A percentile compares a stretch with the other conserved stretches of the same genome.
Evolutionary conservation across 768 basidiomycete species (phyloP).

Genomic region (Rhodosporidiobolus odoratus): DNA sequence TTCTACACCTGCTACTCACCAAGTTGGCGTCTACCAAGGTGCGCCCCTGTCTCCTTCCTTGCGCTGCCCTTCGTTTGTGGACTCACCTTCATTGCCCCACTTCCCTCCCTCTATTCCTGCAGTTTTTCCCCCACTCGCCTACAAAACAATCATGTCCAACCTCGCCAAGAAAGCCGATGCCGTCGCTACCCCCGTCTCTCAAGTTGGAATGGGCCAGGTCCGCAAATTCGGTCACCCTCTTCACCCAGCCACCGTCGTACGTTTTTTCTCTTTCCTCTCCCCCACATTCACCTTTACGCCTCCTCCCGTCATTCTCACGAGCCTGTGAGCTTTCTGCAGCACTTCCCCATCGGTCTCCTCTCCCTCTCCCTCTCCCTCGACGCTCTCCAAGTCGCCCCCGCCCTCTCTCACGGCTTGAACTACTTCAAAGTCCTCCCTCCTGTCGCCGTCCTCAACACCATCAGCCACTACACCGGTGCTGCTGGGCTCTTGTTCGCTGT

Average conservation of each 20-base stretch:
- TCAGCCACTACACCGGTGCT: conserved; percentile 45
- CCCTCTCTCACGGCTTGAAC: conserved; percentile 35
- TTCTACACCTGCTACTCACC: not conserved
- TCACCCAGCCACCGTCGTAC: conserved; percentile 39
- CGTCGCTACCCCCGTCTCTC: not conserved
- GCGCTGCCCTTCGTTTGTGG: not conserved
- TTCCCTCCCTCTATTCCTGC: not conserved
- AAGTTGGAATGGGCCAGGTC: conserved; percentile 28
- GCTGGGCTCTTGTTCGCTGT: conserved; percentile 43
- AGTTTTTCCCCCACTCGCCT: not conserved
- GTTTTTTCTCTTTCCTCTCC: conserved; percentile 30
- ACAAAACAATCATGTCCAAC: not conserved
- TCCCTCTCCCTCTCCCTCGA: conserved; percentile 41
- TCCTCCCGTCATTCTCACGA: too few relatives aligned
- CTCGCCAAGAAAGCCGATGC: not conserved
- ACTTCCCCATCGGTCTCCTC: conserved; percentile 42
- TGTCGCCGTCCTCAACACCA: conserved; percentile 36
- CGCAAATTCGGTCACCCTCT: conserved; percentile 6
- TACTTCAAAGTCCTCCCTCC: conserved; percentile 40
- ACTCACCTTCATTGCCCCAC: not conserved
- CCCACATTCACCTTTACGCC: not conserved
- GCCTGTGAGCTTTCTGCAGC: not conserved
- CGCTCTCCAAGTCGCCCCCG: conserved; percentile 41
- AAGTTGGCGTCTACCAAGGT: too few relatives aligned
- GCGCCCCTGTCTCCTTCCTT: not conserved